These are phyloP conservation scores for Pythium phragmitis DNA, from an alignment of 352 stramenopile species.

Conservation along the genomic window DNA sequence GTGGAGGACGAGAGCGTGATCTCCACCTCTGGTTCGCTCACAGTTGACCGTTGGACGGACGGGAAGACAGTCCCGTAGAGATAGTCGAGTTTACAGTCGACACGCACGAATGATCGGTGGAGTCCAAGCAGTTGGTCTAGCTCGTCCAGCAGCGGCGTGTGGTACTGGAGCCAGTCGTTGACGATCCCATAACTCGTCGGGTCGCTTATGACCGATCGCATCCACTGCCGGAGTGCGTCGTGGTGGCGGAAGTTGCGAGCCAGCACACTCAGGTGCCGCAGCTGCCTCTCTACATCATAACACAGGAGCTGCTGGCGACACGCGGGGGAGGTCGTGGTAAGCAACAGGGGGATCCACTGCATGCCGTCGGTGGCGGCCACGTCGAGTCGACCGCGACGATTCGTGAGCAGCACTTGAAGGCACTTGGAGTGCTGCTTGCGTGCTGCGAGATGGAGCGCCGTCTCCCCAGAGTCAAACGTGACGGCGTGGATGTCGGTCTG, in stretches of 20 bases:
- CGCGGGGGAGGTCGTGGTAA: conserved; percentile 23
- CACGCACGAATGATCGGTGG: conserved; percentile 49
- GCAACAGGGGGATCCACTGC: conserved; percentile 55
- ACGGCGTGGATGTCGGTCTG: conserved; percentile 40
- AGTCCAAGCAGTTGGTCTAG: conserved; percentile 52
- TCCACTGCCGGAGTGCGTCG: conserved; percentile 50
- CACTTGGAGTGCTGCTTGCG: conserved; percentile 30
- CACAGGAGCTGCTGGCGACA: conserved; percentile 54
- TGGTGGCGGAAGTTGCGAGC: conserved; percentile 39
- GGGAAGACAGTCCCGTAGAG: conserved; percentile 40
- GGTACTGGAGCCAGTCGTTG: conserved; percentile 64
- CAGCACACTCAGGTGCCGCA: conserved; percentile 55
- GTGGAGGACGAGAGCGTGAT: conserved; percentile 13
- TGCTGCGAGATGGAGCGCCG: conserved; percentile 61
- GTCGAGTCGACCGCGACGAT: conserved; percentile 28
- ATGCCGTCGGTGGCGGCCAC: conserved; percentile 43
- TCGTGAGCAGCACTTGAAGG: conserved; percentile 41
- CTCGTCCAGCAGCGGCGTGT: conserved; percentile 46
- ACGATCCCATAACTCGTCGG: conserved; percentile 55
- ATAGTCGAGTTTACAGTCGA: conserved; percentile 72
- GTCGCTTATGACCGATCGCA: conserved; percentile 39
- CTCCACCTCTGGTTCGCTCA: neutral
- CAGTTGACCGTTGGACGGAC: conserved; percentile 11
- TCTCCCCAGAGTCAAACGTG: conserved; percentile 40
- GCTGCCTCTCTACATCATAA: conserved; percentile 56